Conservation (phyloP, 225 moss, liverwort and hornwort species). For the Thuidium tamariscinum region DNA sequence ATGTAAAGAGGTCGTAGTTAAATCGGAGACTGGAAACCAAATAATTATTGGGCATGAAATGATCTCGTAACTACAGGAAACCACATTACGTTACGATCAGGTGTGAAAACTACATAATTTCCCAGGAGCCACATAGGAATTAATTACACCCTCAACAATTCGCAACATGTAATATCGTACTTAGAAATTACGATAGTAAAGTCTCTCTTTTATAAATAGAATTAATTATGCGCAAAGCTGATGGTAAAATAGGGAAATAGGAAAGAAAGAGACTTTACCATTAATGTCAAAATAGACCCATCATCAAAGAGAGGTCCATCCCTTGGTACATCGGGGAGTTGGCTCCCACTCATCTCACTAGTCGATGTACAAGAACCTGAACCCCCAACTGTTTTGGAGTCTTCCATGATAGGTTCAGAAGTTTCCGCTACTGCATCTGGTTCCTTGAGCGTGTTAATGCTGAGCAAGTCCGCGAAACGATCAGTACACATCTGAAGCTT, state of each 20-base stretch:
- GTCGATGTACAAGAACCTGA: conserved; percentile 38
- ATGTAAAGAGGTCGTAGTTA: not conserved
- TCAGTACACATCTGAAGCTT: conserved; percentile 70
- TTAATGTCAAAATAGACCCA: conserved; percentile 50
- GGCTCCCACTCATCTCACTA: conserved; percentile 42
- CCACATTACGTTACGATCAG: not conserved
- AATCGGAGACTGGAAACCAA: not conserved
- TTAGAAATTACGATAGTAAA: not conserved
- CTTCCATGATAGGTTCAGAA: conserved; percentile 10
- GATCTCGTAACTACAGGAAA: not conserved
- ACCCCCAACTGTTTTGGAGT: conserved; percentile 22
- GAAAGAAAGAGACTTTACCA: conserved; percentile 21
- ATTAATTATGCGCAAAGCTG: not conserved
- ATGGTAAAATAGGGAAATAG: not conserved
- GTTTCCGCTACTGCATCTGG: conserved; percentile 19
- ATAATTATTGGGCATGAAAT: not conserved
- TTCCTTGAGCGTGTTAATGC: conserved; percentile 48
- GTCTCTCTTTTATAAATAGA: not conserved
- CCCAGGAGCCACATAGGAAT: not conserved
- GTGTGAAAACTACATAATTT: not conserved
- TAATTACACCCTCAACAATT: not conserved
- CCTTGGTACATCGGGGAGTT: conserved; percentile 36
- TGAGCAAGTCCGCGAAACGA: conserved; percentile 53
- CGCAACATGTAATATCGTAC: not conserved
- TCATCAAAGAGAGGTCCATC: conserved; percentile 64